phyloP scores from a whole-genome alignment of 371 early-diverging fungal species.

The Apophysomyces ossiformis region DNA sequence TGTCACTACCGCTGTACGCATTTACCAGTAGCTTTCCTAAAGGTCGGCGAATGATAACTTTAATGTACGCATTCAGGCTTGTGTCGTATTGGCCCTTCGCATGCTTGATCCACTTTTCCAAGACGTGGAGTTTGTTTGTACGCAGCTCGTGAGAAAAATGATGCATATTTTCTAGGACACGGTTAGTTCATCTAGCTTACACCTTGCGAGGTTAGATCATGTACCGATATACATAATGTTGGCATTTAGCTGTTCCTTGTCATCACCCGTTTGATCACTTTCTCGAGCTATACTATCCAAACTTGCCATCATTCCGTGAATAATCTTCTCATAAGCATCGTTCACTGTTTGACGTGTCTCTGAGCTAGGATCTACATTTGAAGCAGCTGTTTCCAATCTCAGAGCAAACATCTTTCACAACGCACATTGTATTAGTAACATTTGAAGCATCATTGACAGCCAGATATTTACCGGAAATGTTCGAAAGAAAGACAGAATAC shows the following conservation, averaged over 20 bases:
- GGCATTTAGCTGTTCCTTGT: slow-evolving; percentile 91
- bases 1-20: no score
- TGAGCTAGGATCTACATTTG: slow-evolving; percentile 55
- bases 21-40: slow-evolving; percentile 82
- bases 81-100: slow-evolving; percentile 84
- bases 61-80: slow-evolving; percentile 82
- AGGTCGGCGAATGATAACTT: slow-evolving; percentile 85
- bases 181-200: background rate
- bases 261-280: slow-evolving; percentile 77
- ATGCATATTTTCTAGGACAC: slow-evolving; percentile 87
- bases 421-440: background rate
- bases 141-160: slow-evolving; percentile 82
- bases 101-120: slow-evolving; percentile 83
- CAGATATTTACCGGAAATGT: slow-evolving; percentile 77
- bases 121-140: slow-evolving; percentile 63
- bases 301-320: slow-evolving; percentile 86
- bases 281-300: slow-evolving; percentile 86
- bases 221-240: slow-evolving; percentile 85
- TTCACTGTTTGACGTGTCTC: slow-evolving; percentile 78
- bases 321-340: slow-evolving; percentile 81
- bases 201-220: background rate
- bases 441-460: background rate
- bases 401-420: slow-evolving; percentile 69
- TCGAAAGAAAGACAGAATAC: slow-evolving; percentile 85
- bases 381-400: slow-evolving; percentile 67